A percentile compares a stretch with the other conserved stretches of the same genome.
These are phyloP conservation scores for Phytophthora gonapodyides DNA, from an alignment of 352 stramenopile species.

Conservation along the genomic window DNA sequence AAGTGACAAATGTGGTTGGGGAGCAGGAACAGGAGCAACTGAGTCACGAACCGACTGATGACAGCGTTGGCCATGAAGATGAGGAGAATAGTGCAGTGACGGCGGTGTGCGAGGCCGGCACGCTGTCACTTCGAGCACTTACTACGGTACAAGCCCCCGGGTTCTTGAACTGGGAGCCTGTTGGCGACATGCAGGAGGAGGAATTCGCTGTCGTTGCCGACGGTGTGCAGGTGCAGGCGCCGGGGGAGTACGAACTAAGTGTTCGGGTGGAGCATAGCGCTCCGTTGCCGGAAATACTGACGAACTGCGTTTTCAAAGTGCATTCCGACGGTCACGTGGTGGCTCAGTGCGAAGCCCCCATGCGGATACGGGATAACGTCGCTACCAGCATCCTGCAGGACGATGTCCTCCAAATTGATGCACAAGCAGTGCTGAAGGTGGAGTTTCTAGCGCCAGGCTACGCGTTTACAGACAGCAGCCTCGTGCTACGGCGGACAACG, in stretches of 20 bases:
- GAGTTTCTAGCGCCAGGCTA: conserved; percentile 31
- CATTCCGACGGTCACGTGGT: conserved; percentile 14
- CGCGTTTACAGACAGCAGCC: conserved; percentile 28
- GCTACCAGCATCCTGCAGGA: conserved; percentile 18
- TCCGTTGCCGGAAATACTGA: not conserved
- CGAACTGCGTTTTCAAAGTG: conserved; percentile 22
- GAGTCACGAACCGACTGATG: not conserved
- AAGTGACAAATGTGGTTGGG: too few species aligned
- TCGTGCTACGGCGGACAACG: conserved; percentile 13
- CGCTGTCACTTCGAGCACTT: conserved; percentile 26
- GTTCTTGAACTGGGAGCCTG: conserved; percentile 44
- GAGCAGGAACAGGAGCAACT: not conserved
- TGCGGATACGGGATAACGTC: conserved; percentile 16
- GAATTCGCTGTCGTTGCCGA: conserved; percentile 37
- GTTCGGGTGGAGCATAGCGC: conserved; percentile 32
- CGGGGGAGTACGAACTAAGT: conserved; percentile 38
- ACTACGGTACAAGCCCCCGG: conserved; percentile 35
- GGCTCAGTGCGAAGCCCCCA: conserved; percentile 10
- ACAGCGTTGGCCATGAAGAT: not conserved
- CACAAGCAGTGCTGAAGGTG: conserved; percentile 18
- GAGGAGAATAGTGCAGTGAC: not conserved
- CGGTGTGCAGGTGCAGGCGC: conserved; percentile 32
- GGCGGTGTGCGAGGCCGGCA: not conserved
- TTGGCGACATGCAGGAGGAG: conserved; percentile 16
- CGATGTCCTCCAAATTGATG: conserved; percentile 4